These are phyloP conservation scores for Cylindrodendrum hubeiense DNA, from an alignment of 2,329 filamentous ascomycete species.

Conservation along the genomic window DNA sequence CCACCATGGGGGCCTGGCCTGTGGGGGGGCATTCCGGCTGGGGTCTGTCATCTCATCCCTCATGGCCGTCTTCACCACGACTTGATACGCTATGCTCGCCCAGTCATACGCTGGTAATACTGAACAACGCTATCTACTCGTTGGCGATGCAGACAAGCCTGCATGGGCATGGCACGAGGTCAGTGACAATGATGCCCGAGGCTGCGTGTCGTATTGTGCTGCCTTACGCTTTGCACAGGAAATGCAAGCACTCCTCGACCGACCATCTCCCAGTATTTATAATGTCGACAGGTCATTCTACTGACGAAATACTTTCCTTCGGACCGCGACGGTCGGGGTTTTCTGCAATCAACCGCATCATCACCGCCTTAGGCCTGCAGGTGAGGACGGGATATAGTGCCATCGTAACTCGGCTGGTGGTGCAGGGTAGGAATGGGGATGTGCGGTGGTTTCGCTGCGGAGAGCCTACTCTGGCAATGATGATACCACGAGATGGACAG, in stretches of 20 bases:
- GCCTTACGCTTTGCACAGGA: neutral
- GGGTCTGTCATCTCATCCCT: slow-evolving; percentile 18
- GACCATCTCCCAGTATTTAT: neutral
- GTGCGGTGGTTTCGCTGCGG: slow-evolving; percentile 24
- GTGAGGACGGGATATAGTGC: neutral
- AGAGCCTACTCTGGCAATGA: slow-evolving; percentile 6
- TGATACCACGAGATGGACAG: neutral
- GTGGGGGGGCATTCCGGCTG: slow-evolving; percentile 29
- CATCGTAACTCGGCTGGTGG: slow-evolving; percentile 1
- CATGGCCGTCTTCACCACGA: neutral
- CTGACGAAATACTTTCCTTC: neutral
- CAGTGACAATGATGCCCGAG: neutral
- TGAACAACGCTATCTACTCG: neutral
- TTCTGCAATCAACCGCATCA: neutral
- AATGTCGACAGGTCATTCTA: slow-evolving; percentile 6
- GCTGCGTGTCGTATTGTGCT: neutral
- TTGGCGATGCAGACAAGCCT: neutral
- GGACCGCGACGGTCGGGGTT: neutral
- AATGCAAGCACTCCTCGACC: neutral
- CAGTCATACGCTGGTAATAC: neutral
- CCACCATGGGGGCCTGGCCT: slow-evolving; percentile 34
- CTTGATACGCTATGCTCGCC: neutral
- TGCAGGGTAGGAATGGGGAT: slow-evolving; percentile 31
- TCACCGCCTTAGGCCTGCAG: slow-evolving; percentile 5
- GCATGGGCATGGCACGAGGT: neutral